Evolutionary conservation across 495 filamentous ascomycete genomes (phyloP).

Genomic region (Xylaria sp.): DNA sequence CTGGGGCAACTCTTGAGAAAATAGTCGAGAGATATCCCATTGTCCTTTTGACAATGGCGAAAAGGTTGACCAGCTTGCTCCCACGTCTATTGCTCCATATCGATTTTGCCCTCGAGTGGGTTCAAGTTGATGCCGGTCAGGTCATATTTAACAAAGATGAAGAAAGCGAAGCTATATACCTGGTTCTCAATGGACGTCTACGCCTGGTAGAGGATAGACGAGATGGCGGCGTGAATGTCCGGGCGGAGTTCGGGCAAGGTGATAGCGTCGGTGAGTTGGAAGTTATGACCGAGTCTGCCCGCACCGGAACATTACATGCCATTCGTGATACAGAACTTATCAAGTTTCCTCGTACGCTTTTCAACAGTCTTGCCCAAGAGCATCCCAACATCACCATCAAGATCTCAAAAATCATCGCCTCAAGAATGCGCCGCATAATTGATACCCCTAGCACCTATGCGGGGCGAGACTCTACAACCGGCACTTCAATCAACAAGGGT

Average conservation of each 20-base stretch:
- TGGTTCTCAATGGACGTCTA: slow-evolving; percentile 92
- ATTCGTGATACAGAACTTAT: slow-evolving; percentile 97
- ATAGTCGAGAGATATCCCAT: slow-evolving; percentile 93
- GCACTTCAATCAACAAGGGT: slow-evolving; percentile 68
- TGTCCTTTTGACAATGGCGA: slow-evolving; percentile 92
- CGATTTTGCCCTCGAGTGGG: slow-evolving; percentile 97
- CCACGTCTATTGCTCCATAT: slow-evolving; percentile 95
- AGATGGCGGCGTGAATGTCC: slow-evolving; percentile 83
- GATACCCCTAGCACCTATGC: slow-evolving; percentile 69
- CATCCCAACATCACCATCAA: slow-evolving; percentile 98
- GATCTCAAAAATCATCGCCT: slow-evolving; percentile 97
- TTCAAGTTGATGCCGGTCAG: slow-evolving; percentile 93
- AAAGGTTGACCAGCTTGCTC: slow-evolving; percentile 85
- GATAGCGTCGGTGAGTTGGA: slow-evolving; percentile 98
- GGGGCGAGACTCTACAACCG: slow-evolving; percentile 56
- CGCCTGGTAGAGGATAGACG: slow-evolving; percentile 78
- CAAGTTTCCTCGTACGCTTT: slow-evolving; percentile 92
- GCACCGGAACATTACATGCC: slow-evolving; percentile 89
- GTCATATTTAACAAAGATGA: slow-evolving; percentile 93
- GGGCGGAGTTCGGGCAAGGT: slow-evolving; percentile 94
- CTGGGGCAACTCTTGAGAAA: slow-evolving; percentile 82
- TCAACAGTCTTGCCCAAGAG: slow-evolving; percentile 96
- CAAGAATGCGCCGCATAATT: slow-evolving; percentile 87
- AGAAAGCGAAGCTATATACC: slow-evolving; percentile 98
- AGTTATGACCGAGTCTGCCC: slow-evolving; percentile 91